Percentiles rank a stretch among this genome's conserved stretches.
Conservation (phyloP, 371 early-diverging fungal genomes). For the Mucor indicus region DNA sequence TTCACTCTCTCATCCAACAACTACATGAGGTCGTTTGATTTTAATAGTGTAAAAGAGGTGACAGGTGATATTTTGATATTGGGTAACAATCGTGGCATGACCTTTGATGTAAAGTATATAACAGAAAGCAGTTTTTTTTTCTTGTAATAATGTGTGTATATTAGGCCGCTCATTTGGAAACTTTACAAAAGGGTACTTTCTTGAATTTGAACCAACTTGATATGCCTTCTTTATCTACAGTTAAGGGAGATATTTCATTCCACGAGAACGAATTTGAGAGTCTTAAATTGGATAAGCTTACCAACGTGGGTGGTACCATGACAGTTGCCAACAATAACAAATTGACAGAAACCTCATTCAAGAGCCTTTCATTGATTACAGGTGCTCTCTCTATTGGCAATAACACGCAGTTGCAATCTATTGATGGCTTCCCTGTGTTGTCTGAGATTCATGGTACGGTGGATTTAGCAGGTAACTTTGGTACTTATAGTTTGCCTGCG, state of each 20-base stretch:
- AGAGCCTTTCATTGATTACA: constrained; percentile 36
- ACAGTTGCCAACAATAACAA: constrained; percentile 52
- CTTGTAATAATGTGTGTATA: no score
- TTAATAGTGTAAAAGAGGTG: constrained; percentile 35
- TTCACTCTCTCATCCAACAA: constrained; percentile 50
- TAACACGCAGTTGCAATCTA: constrained; percentile 44
- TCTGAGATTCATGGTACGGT: constrained; percentile 48
- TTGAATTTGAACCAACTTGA: constrained; percentile 38
- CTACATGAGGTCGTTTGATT: constrained; percentile 45
- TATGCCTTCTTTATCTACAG: constrained; percentile 31
- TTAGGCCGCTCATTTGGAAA: constrained; percentile 33
- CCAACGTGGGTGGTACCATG: constrained; percentile 48
- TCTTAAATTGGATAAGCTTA: constrained; percentile 35
- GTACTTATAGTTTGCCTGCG: constrained; percentile 36
- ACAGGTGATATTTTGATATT: constrained; percentile 38
- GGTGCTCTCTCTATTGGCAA: constrained; percentile 61
- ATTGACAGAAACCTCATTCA: constrained; percentile 49
- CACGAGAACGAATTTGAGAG: constrained; percentile 46
- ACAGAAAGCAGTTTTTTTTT: no score
- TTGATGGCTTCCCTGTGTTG: constrained; percentile 50
- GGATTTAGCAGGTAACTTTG: constrained; percentile 52
- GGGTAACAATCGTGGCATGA: constrained; percentile 35
- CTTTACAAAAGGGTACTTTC: constrained; percentile 36
- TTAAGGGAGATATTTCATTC: constrained; percentile 47
- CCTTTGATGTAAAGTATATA: constrained; percentile 29